Conservation (phyloP, 2,329 filamentous ascomycete species). For the Rhynchosporium graminicola region DNA sequence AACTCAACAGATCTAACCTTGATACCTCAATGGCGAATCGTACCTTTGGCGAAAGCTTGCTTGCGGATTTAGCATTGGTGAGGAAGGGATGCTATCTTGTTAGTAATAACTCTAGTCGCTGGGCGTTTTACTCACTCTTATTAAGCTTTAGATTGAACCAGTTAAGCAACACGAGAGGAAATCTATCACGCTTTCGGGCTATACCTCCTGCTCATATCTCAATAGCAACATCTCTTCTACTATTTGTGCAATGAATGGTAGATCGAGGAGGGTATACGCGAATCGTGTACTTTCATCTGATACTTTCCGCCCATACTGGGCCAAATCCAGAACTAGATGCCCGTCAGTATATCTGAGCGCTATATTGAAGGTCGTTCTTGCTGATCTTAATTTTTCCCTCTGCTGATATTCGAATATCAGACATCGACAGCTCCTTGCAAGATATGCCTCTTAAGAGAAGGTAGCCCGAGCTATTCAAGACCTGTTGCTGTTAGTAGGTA, state of each 20-base stretch:
- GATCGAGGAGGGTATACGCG: constrained; percentile 15
- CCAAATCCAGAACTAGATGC: constrained; percentile 17
- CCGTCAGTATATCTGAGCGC: constrained; percentile 6
- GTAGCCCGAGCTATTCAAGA: constrained; percentile 17
- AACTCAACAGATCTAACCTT: not conserved
- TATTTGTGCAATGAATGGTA: constrained; percentile 15
- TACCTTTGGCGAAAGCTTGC: constrained; percentile 14
- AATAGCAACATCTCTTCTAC: constrained; percentile 16
- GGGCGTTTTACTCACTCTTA: constrained; percentile 14
- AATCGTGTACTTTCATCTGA: constrained; percentile 10
- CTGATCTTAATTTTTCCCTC: constrained; percentile 18
- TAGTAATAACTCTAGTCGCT: not conserved
- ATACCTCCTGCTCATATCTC: constrained; percentile 15
- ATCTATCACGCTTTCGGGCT: constrained; percentile 12
- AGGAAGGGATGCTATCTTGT: constrained; percentile 16
- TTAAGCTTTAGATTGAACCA: constrained; percentile 14
- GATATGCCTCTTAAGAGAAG: constrained; percentile 19
- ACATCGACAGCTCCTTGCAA: constrained; percentile 18
- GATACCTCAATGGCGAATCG: constrained; percentile 11
- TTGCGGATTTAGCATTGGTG: constrained; percentile 11
- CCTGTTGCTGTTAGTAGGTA: constrained; percentile 17
- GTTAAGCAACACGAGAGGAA: constrained; percentile 16
- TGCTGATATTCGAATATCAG: constrained; percentile 17
- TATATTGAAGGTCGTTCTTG: not conserved
- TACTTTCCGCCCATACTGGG: constrained; percentile 11